These are phyloP conservation scores for Nepenthes alata DNA, from an alignment of 179 eudicot genomes.

Conservation along the genomic window DNA sequence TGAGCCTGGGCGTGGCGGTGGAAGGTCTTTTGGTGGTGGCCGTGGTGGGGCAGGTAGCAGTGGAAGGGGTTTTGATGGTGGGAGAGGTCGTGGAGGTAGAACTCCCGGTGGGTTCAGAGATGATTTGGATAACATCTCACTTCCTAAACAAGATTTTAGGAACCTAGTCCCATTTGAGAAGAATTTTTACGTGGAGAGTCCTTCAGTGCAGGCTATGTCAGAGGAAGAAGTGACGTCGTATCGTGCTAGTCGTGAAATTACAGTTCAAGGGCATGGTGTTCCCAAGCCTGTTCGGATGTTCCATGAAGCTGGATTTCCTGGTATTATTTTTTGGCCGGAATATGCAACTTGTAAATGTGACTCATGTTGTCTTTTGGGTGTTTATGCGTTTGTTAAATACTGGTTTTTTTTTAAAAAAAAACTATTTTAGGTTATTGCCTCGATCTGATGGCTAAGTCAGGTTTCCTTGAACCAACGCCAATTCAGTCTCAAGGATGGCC, in stretches of 20 bases:
- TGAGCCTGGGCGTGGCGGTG: slow-evolving; percentile 10
- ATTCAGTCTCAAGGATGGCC: slow-evolving; percentile 98
- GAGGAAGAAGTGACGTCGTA: slow-evolving; percentile 54
- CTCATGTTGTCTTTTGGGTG: background rate
- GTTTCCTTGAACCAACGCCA: slow-evolving; percentile 87
- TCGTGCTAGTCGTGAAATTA: slow-evolving; percentile 52
- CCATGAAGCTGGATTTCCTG: slow-evolving; percentile 73
- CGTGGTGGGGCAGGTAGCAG: slow-evolving; percentile 6
- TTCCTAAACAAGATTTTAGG: slow-evolving; percentile 30
- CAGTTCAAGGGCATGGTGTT: slow-evolving; percentile 73
- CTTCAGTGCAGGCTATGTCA: slow-evolving; percentile 57
- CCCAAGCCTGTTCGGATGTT: slow-evolving; percentile 65
- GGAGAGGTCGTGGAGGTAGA: slow-evolving; percentile 17
- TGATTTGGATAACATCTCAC: slow-evolving; percentile 49
- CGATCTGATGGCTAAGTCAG: slow-evolving; percentile 65
- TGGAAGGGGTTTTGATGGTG: slow-evolving; percentile 10
- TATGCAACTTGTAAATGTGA: too few species aligned
- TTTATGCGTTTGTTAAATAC: background rate
- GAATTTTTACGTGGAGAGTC: slow-evolving; percentile 63
- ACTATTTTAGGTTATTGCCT: slow-evolving; percentile 46
- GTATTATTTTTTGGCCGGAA: slow-evolving; percentile 16
- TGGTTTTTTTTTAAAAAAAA: slow-evolving; percentile 1
- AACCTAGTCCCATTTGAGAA: slow-evolving; percentile 58
- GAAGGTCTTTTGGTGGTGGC: slow-evolving; percentile 16
- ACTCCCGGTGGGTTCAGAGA: slow-evolving; percentile 28